Evolutionary conservation across 2,329 filamentous ascomycete species (phyloP), one percentile per base, ranked within the genome.

Genomic region (Dothiorella sarmentorum): DNA sequence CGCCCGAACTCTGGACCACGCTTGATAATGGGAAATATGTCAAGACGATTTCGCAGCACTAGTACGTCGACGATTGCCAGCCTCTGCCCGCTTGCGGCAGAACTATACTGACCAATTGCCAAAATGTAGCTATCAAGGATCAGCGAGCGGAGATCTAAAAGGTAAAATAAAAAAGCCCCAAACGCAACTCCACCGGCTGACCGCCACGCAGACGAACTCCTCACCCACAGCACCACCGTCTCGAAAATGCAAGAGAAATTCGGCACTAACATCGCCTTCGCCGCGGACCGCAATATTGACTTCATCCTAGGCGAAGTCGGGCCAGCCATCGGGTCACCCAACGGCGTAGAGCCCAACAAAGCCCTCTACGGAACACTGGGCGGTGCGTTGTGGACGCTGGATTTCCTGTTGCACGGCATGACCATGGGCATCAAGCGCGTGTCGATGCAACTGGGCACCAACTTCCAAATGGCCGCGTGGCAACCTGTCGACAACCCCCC

Each of bases 381-480:
- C 18, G 45, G n/a, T 10, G 26, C 57, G 2, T 18, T 59, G 0
- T 59, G 57, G 57, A 27, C 33, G 20, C 24, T 56, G 3, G 57
- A 59, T 29, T 59, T 55, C 18, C 18, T 49, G 11, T 18, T 57
- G 6, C 10, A 57, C 42, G 26, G 33, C 55, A 57, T 57, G 55
- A 7, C 55, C 5, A 17, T 56, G 4, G 27, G 18, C 24, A 24
- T 56, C 15, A 2, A 3, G 0, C 33, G 52, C 15, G 38, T 44
- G 1, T 40, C 33, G 9, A 56, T 56, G 52, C 52, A 56, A 17
- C 42, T 44, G 1, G 55, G 55, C 2, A 44, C 55, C 22, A 18
- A 26, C 26, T 49, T 44, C 29, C 11, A 13, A 15, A 44, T 44
- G 3, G 27, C 55, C 0, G 38, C 55, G 2, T 57, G 40, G 55